Conservation (phyloP, 75 land plant species). For the Isoetes taiwanensis region DNA sequence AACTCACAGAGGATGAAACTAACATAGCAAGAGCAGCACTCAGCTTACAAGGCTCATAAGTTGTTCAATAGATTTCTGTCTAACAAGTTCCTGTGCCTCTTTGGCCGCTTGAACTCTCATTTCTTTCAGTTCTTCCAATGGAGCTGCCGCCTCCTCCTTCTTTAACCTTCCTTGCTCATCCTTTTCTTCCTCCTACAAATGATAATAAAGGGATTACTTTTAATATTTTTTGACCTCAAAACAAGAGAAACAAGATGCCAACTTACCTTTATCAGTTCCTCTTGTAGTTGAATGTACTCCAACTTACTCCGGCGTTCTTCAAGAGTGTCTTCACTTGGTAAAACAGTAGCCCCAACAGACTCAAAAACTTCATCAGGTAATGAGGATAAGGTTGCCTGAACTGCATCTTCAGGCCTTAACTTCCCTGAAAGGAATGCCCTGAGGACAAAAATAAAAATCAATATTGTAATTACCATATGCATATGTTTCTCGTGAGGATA, state of each 20-base stretch:
- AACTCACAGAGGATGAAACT: constrained; percentile 83
- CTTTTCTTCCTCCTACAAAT: constrained; percentile 58
- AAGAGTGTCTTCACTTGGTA: constrained; percentile 8
- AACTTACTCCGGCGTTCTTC: constrained; percentile 9
- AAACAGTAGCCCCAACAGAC: constrained; percentile 2
- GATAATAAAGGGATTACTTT: neutral
- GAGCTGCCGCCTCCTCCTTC: constrained; percentile 24
- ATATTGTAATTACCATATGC: neutral
- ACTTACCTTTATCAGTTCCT: constrained; percentile 12
- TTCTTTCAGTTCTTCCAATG: constrained; percentile 68
- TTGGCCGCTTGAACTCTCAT: constrained; percentile 58
- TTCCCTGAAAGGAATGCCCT: constrained; percentile 55
- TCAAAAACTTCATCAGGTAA: constrained; percentile 13
- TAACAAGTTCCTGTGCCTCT: constrained; percentile 56
- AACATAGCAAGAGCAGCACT: constrained; percentile 90
- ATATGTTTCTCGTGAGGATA: neutral
- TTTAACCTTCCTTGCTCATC: constrained; percentile 46
- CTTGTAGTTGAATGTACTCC: constrained; percentile 9
- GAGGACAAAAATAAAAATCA: neutral
- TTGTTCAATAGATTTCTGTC: constrained; percentile 42
- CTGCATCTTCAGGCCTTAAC: constrained; percentile 11
- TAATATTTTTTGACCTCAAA: neutral
- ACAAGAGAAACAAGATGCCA: neutral
- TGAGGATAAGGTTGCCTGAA: constrained; percentile 13
- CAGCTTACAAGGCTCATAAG: constrained; percentile 74